Evolutionary conservation across 164 flowering plant species (phyloP), one percentile per base, ranked within the genome.

Genomic region (Euptelea pleiosperma): DNA sequence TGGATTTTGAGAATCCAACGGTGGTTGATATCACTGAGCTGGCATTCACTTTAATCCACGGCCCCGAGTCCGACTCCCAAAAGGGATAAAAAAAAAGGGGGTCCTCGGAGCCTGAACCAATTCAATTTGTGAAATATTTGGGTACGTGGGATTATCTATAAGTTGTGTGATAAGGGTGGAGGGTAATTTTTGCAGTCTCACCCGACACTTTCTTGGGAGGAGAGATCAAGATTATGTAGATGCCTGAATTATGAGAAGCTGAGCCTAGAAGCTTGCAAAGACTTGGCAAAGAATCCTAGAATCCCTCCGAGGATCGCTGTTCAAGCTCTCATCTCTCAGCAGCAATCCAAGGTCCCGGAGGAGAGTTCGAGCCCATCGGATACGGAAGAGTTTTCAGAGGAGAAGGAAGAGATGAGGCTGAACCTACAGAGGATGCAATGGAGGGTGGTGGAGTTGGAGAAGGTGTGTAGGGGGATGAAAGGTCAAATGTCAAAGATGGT

Each of bases 241-340:
- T 86, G 95, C 61, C 77, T 91, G 0, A 86, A 86, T 62, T 83
- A 79, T 51, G 76, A 75, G 74, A 91, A 87, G 72, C 82, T 91
- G 19, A 79, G 74, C 45, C 71, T 86, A 3, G 93, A 82, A 66
- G 80, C 85, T 1, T 80, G 93, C 54, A 91, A 84, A 53, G 85
- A 87, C 59, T 72, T 91, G 0, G 96, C 96, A 8, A 87, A 84
- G 79, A 87, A 82, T 66, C 89, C 82, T 0, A 72, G 75, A 69
- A 76, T 84, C 44, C 91, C 96, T 14, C 93, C 97, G 9, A 75
- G 76, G 51, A 48, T 78, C 1, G 74, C 96, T 6, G 66, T 87
- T 26, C 72, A 81, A 72, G 97, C 97, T 2, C 86, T 91, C 1
- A 69, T 62, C 12, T 77, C 89, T 12, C 91, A 83, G 46, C 91